Evolutionary conservation across 352 stramenopile species (phyloP), one percentile per base, ranked within the genome.

Genomic region (Plasmopara muralis): DNA sequence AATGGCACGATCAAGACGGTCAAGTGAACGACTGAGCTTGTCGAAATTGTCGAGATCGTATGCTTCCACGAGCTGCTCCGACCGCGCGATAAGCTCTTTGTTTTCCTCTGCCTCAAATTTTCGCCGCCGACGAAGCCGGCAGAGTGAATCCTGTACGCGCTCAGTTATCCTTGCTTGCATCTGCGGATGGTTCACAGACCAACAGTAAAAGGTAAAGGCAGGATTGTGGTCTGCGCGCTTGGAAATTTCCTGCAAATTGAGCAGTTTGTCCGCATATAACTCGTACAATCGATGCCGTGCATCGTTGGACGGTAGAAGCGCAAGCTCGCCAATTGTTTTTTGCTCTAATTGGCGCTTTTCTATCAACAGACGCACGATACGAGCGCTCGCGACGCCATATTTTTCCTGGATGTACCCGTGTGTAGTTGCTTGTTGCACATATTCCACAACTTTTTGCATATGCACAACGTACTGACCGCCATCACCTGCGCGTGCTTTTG

Each of bases 211-310:
- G 12, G 84, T 95, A 55, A 89, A 91, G 41, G 83, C 80, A n/a
- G 84, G 84, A 52, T 92, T 95, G 53, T 95, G 84, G 57, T 95
- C 84, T 7, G 81, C 79, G 16, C 84, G 82, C 67, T 95, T 93
- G 8, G 84, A 77, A 30, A 95, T 87, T 55, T 95, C 84, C 58
- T 95, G 84, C 54, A 95, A 62, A 62, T 87, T 81, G 20, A 89
- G 62, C 45, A 95, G 53, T 29, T 79, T 73, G 55, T 89, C 83
- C 12, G 64, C 64, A 49, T 87, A 85, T 49, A 95, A 58, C 56
- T 89, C 80, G 55, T 91, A 95, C 18, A 95, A 68, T 0, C 84
- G 82, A 20, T 82, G 81, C 9, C 84, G 78, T 30, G 80, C 69
- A 46, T 95, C 84, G 52, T 89, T 86, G 8, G 81, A 86, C 16